Percentiles rank a stretch among this genome's conserved stretches.
Evolutionary conservation across 768 basidiomycete species (phyloP).

Genomic region (Hypholoma fasciculare): DNA sequence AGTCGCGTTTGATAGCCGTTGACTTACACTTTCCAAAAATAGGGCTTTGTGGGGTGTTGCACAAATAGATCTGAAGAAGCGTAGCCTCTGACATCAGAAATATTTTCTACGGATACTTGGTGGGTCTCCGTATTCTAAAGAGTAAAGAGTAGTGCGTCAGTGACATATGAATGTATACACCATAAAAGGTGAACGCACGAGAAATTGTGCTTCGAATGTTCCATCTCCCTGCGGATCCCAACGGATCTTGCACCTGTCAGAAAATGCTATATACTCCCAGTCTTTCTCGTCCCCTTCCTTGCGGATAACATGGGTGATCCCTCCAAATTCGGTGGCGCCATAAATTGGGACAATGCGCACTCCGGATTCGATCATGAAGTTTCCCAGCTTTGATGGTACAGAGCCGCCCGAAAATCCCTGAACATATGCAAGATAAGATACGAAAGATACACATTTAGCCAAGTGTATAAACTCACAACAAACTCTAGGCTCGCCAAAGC

Average conservation of each 20-base stretch:
- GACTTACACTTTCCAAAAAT: slow-evolving; percentile 42
- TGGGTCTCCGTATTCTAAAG: slow-evolving; percentile 30
- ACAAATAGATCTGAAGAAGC: slow-evolving; percentile 43
- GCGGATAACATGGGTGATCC: slow-evolving; percentile 12
- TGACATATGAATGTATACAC: neutral
- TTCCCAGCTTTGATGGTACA: slow-evolving; percentile 32
- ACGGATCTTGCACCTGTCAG: slow-evolving; percentile 22
- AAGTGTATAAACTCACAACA: neutral
- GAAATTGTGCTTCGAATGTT: slow-evolving; percentile 36
- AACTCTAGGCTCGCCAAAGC: slow-evolving; percentile 18
- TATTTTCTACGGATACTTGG: slow-evolving; percentile 34
- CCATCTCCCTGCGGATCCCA: slow-evolving; percentile 39
- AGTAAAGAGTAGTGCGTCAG: neutral
- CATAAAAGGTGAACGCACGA: slow-evolving; percentile 23
- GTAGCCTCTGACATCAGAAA: slow-evolving; percentile 37
- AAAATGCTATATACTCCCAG: slow-evolving; percentile 33
- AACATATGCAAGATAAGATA: neutral
- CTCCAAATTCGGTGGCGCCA: slow-evolving; percentile 38
- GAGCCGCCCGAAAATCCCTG: slow-evolving; percentile 38
- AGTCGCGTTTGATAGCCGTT: neutral
- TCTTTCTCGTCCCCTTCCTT: slow-evolving; percentile 19
- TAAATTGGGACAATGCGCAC: slow-evolving; percentile 32
- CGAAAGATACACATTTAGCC: neutral
- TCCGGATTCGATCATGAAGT: slow-evolving; percentile 30
- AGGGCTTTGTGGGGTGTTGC: slow-evolving; percentile 41